Conservation (phyloP, 495 filamentous ascomycete species). For the Amphirosellinia nigrospora region DNA sequence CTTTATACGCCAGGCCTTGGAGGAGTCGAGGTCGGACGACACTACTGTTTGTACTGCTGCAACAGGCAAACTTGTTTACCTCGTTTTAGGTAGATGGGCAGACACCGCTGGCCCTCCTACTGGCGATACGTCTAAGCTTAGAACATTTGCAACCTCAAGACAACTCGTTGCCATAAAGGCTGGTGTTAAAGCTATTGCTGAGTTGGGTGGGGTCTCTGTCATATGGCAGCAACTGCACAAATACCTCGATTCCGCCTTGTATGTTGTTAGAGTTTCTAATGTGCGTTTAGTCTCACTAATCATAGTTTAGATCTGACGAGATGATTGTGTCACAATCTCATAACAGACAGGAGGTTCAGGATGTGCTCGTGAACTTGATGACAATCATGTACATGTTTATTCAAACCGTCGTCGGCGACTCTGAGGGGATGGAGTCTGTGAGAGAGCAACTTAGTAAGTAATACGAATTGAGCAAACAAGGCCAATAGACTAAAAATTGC, state of each 20-base stretch:
- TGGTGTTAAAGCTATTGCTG: constrained; percentile 64
- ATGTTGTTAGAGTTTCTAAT: constrained; percentile 23
- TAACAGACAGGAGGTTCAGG: constrained; percentile 49
- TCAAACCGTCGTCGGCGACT: constrained; percentile 66
- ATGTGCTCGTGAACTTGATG: constrained; percentile 65
- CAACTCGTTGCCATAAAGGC: constrained; percentile 75
- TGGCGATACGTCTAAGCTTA: constrained; percentile 40
- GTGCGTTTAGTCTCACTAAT: constrained; percentile 35
- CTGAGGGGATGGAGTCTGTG: constrained; percentile 46
- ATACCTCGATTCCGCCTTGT: constrained; percentile 63
- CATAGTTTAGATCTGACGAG: constrained; percentile 45
- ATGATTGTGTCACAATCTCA: constrained; percentile 33
- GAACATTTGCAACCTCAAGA: constrained; percentile 54
- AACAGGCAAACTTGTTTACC: constrained; percentile 78
- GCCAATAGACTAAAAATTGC: constrained; percentile 36
- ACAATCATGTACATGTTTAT: constrained; percentile 76
- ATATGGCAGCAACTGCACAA: constrained; percentile 66
- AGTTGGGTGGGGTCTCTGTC: constrained; percentile 63
- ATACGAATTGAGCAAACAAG: background rate
- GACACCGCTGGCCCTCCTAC: constrained; percentile 64
- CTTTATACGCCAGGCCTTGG: constrained; percentile 46
- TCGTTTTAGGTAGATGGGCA: constrained; percentile 78
- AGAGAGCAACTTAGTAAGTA: constrained; percentile 49
- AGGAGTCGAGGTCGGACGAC: constrained; percentile 53
- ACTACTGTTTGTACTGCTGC: constrained; percentile 62